Evolutionary conservation across 441 rosid species (phyloP).

Genomic region (Pelargonium australe): DNA sequence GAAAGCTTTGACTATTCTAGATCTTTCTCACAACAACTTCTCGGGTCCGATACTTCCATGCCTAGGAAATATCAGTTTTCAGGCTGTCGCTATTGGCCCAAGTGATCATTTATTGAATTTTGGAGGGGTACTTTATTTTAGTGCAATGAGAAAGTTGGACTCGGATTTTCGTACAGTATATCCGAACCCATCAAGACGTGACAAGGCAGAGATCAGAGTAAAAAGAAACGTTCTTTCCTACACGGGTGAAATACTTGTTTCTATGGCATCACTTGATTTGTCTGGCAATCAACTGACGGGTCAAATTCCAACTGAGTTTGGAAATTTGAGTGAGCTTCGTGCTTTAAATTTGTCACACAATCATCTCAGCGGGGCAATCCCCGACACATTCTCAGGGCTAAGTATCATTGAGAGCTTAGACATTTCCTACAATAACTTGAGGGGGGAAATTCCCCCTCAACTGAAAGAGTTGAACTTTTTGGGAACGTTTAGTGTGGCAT

Average conservation of each 20-base stretch:
- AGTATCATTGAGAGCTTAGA: neutral
- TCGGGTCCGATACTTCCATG: conserved; percentile 20
- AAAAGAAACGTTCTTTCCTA: no score
- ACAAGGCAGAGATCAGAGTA: no score
- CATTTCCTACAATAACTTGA: conserved; percentile 15
- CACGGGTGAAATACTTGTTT: no score
- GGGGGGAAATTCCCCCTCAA: neutral
- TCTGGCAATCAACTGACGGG: no score
- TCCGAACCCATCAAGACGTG: no score
- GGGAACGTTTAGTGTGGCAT: conserved; percentile 20
- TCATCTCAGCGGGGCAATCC: conserved; percentile 8
- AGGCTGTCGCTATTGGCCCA: no score
- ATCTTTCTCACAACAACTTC: conserved; percentile 20
- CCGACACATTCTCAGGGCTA: neutral
- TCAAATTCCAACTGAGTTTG: no score
- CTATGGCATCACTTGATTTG: no score
- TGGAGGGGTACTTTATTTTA: no score
- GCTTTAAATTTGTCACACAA: conserved; percentile 6
- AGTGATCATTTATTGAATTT: no score
- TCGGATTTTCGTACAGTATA: no score
- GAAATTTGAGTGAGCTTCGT: neutral
- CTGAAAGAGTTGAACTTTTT: neutral
- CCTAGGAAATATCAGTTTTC: conserved; percentile 12
- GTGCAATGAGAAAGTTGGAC: no score
- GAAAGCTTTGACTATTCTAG: conserved; percentile 14